Percentiles rank a stretch among this genome's conserved stretches.
These are phyloP conservation scores for Heliamphora pulchella DNA, from an alignment of 179 eudicot species.

Conservation along the genomic window DNA sequence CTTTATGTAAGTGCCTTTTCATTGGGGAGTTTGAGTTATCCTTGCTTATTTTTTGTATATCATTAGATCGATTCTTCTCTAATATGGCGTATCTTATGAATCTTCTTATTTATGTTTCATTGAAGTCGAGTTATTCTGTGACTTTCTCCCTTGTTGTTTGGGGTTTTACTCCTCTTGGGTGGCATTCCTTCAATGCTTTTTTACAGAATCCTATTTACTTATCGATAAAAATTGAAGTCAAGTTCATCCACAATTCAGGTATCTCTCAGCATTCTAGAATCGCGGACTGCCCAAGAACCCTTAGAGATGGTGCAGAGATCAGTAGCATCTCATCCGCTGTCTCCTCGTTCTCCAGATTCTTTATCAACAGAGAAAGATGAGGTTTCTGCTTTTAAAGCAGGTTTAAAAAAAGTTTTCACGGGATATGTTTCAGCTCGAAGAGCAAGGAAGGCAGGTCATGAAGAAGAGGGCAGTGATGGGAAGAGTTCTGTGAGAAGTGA, in stretches of 20 bases:
- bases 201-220: too few species aligned
- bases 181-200: too few species aligned
- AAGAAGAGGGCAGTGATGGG: constrained; percentile 70
- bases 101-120: background rate
- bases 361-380: constrained; percentile 42
- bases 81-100: background rate
- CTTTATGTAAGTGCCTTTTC: constrained; percentile 41
- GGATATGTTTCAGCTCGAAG: constrained; percentile 44
- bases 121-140: background rate
- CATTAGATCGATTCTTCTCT: background rate
- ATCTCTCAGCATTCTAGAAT: constrained; percentile 47
- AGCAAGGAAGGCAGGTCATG: constrained; percentile 47
- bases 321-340: constrained; percentile 31
- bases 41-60: background rate
- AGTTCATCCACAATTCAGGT: constrained; percentile 37
- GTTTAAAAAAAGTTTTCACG: constrained; percentile 55
- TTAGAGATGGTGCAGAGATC: constrained; percentile 33
- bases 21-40: background rate
- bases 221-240: background rate
- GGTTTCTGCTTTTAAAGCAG: constrained; percentile 44
- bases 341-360: constrained; percentile 40
- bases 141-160: too few species aligned
- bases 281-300: constrained; percentile 38
- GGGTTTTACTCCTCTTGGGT: too few species aligned
- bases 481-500: constrained; percentile 69